phyloP scores from a whole-genome alignment of 2,329 filamentous ascomycete species.

The Paecilomyces formosus region DNA sequence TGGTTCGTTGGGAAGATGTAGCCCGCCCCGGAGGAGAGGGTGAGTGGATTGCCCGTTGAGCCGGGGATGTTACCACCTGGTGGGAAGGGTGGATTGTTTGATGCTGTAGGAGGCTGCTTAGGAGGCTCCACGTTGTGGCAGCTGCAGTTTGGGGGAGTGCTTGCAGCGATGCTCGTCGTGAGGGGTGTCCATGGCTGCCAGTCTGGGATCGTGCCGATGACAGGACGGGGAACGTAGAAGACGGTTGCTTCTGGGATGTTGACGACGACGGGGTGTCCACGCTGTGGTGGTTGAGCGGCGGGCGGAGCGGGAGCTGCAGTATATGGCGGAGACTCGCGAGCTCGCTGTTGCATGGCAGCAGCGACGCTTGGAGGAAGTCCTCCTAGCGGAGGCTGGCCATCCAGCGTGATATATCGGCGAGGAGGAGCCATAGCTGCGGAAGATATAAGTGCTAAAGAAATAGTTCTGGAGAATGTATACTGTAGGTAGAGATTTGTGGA shows the following conservation, averaged over 20 bases:
- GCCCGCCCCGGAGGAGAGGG: conserved; percentile 51
- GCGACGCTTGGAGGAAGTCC: conserved; percentile 19
- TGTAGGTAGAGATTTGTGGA: background rate
- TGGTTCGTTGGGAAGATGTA: conserved; percentile 55
- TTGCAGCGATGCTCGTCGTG: conserved; percentile 6
- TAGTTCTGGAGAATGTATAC: background rate
- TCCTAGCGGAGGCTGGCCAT: conserved; percentile 22
- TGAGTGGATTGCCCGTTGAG: conserved; percentile 42
- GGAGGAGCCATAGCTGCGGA: background rate
- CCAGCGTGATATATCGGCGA: conserved; percentile 19
- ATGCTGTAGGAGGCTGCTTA: conserved; percentile 4
- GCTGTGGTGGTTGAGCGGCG: background rate
- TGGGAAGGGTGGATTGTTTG: conserved; percentile 31
- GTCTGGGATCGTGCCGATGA: conserved; percentile 1
- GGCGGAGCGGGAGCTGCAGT: background rate
- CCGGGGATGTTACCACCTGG: conserved; percentile 51
- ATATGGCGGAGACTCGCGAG: background rate
- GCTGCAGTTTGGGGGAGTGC: conserved; percentile 7
- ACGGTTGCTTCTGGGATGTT: conserved; percentile 1
- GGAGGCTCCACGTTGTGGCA: conserved; percentile 6
- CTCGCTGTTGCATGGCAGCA: background rate
- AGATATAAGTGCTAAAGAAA: background rate
- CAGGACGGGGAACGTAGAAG: conserved; percentile 4
- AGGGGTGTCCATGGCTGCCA: conserved; percentile 6
- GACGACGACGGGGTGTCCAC: background rate